A percentile compares a stretch with the other conserved stretches of the same genome.
phyloP scores from a whole-genome alignment of 371 early-diverging fungal species.

The Chytridium lagenaria region DNA sequence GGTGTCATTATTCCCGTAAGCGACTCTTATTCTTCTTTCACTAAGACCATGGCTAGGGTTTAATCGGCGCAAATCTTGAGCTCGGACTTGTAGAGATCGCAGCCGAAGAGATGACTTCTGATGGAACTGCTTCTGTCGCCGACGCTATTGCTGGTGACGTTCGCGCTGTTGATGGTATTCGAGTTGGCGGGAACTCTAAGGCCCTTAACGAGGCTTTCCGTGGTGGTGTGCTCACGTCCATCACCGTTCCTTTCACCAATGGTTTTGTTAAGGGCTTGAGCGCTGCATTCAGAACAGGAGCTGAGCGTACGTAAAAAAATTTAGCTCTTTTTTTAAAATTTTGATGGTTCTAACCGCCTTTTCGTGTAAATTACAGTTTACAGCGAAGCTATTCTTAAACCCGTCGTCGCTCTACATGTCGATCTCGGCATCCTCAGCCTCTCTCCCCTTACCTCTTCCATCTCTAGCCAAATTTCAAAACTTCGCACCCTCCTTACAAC shows the following conservation, averaged over 20 bases:
- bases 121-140: conserved; percentile 25
- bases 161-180: conserved; percentile 40
- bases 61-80: conserved; percentile 33
- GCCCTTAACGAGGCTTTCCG: conserved; percentile 24
- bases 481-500: conserved; percentile 55
- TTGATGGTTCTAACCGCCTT: too few relatives aligned
- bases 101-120: conserved; percentile 34
- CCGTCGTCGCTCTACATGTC: conserved; percentile 63
- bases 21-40: neutral
- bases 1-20: conserved; percentile 41
- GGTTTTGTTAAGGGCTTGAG: conserved; percentile 36
- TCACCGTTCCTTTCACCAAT: conserved; percentile 25
- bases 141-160: conserved; percentile 18
- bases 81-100: conserved; percentile 47
- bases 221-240: conserved; percentile 32
- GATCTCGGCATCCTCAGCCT: conserved; percentile 46
- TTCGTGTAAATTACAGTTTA: too few relatives aligned
- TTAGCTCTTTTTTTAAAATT: neutral
- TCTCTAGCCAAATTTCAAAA: conserved; percentile 69
- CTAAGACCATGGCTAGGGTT: neutral
- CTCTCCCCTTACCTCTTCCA: conserved; percentile 38
- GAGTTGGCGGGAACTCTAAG: conserved; percentile 36
- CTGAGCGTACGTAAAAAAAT: conserved; percentile 24
- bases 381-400: conserved; percentile 60
- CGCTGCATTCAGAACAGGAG: too few relatives aligned